Conservation (phyloP, 1,139 yeast species). For the Wickerhamomyces sp. region DNA sequence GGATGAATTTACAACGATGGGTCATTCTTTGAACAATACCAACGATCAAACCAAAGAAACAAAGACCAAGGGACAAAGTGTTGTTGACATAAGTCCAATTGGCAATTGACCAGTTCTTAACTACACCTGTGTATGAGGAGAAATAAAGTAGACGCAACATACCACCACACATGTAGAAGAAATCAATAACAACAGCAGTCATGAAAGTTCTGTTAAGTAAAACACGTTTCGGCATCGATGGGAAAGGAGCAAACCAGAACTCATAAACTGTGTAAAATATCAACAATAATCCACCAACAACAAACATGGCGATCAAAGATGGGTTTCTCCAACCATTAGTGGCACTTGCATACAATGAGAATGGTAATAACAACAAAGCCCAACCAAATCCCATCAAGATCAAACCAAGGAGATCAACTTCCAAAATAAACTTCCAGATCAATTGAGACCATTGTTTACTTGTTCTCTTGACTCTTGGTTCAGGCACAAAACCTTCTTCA, state of each 20-base stretch:
- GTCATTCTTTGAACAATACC: conserved; percentile 28
- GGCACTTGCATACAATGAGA: conserved; percentile 29
- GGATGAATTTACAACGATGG: conserved; percentile 31
- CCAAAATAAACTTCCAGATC: conserved; percentile 19
- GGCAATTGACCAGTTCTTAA: conserved; percentile 24
- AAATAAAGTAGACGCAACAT: conserved; percentile 24
- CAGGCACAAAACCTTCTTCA: not conserved
- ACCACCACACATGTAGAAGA: conserved; percentile 27
- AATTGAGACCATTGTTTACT: not conserved
- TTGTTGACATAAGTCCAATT: conserved; percentile 33
- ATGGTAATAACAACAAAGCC: conserved; percentile 31
- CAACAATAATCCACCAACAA: conserved; percentile 30
- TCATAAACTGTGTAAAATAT: conserved; percentile 27
- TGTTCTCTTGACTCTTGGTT: not conserved
- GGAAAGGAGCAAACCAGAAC: conserved; percentile 27
- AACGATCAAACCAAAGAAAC: conserved; percentile 31
- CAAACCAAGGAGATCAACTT: conserved; percentile 32
- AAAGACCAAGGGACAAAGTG: conserved; percentile 30
- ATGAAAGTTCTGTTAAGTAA: conserved; percentile 31
- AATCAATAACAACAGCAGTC: conserved; percentile 28
- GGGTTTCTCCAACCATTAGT: conserved; percentile 31
- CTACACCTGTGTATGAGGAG: conserved; percentile 26
- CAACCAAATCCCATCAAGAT: conserved; percentile 33
- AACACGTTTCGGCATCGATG: conserved; percentile 33
- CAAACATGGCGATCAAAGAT: conserved; percentile 35